A percentile compares a stretch with the other conserved stretches of the same genome.
These are phyloP conservation scores for Marchantia paleacea DNA, from an alignment of 225 moss, liverwort and hornwort genomes.

Conservation along the genomic window DNA sequence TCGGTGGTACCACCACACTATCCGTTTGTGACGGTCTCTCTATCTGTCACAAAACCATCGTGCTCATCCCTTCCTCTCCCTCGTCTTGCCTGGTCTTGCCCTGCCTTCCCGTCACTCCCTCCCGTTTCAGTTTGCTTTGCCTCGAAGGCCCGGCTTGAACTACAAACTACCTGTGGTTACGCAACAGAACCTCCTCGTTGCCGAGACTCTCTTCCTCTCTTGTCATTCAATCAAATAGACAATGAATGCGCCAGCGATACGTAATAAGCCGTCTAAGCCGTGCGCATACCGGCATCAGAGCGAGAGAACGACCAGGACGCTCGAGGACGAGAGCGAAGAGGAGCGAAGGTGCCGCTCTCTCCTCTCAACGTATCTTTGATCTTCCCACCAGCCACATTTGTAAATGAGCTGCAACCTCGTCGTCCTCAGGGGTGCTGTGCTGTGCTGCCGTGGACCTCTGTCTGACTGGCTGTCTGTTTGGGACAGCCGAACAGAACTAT, in stretches of 20 bases:
- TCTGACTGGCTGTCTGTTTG: neutral
- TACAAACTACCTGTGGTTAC: slow-evolving; percentile 2
- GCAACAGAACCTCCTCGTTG: neutral
- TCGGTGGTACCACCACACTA: neutral
- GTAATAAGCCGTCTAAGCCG: neutral
- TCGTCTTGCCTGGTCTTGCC: too few species aligned
- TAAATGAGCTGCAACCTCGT: neutral
- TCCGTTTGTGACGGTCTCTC: neutral
- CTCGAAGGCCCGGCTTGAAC: neutral
- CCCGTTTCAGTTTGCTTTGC: neutral
- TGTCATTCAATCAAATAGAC: neutral
- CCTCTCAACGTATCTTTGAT: neutral
- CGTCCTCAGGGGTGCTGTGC: too few species aligned
- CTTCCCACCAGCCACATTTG: neutral
- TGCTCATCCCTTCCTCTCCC: neutral
- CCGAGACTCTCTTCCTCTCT: neutral
- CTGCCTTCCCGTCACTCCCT: too few species aligned
- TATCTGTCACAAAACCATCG: neutral
- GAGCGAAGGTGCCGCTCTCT: neutral
- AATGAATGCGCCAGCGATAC: neutral
- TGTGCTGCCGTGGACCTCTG: neutral
- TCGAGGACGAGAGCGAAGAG: neutral
- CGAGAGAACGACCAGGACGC: neutral
- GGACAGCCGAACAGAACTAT: neutral
- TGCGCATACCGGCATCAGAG: neutral